Conservation (phyloP, 139 green algal genomes). For the Desmodesmus armatus region DNA sequence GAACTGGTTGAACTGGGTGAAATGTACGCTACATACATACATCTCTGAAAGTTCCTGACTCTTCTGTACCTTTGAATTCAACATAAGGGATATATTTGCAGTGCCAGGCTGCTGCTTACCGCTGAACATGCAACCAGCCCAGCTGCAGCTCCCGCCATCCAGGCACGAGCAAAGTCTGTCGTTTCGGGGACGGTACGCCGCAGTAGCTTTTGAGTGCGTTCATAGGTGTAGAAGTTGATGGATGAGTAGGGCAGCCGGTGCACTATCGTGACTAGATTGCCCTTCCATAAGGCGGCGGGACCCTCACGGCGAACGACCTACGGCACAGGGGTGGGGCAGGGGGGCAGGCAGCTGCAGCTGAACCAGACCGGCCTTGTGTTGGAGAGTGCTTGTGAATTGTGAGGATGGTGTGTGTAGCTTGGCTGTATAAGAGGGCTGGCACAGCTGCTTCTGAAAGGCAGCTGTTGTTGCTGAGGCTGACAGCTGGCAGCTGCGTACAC, state of each 20-base stretch:
- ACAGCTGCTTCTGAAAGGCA: background rate
- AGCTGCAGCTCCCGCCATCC: constrained; percentile 80
- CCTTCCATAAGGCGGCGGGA: constrained; percentile 89
- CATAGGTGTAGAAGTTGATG: constrained; percentile 96
- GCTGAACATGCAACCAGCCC: constrained; percentile 88
- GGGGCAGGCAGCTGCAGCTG: no score
- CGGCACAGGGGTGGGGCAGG: background rate
- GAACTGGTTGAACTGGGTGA: constrained; percentile 1
- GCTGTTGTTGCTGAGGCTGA: background rate
- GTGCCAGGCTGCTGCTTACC: constrained; percentile 56
- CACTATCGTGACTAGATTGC: constrained; percentile 92
- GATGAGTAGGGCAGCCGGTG: constrained; percentile 97
- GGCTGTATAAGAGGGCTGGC: background rate
- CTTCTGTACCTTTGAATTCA: background rate
- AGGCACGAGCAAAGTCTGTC: constrained; percentile 62
- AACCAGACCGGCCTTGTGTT: no score
- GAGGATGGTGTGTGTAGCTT: background rate
- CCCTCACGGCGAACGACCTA: constrained; percentile 81
- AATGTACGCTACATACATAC: background rate
- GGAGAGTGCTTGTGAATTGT: no score
- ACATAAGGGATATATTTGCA: background rate
- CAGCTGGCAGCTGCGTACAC: background rate
- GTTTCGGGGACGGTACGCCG: background rate
- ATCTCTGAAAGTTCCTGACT: background rate
- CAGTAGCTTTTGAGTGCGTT: constrained; percentile 63